These are phyloP conservation scores for Penicillium sp. DNA, from an alignment of 2,329 filamentous ascomycete genomes.

Conservation along the genomic window DNA sequence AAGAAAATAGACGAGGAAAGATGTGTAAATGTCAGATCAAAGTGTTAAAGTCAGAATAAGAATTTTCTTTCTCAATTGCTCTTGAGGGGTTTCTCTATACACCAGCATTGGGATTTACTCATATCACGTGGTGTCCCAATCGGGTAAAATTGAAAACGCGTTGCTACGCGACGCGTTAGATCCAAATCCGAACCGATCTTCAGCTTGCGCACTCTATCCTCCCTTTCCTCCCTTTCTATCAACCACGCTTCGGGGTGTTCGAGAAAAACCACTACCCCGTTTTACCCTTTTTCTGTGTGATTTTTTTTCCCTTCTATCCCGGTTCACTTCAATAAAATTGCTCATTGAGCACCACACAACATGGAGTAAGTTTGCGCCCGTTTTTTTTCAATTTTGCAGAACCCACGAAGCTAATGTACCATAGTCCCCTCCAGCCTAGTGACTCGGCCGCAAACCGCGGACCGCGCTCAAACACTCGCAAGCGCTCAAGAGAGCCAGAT, in stretches of 20 bases:
- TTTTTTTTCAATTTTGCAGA: conserved; percentile 3
- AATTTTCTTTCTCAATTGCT: background rate
- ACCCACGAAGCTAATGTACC: conserved; percentile 10
- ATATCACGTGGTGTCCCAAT: conserved; percentile 18
- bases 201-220: conserved; percentile 5
- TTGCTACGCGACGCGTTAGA: conserved; percentile 13
- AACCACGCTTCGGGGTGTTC: conserved; percentile 7
- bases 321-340: background rate
- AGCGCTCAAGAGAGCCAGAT: conserved; percentile 66
- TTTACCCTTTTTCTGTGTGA: background rate
- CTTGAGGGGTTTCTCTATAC: background rate
- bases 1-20: background rate
- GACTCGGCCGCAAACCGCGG: conserved; percentile 84
- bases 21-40: background rate
- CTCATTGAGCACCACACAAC: conserved; percentile 16
- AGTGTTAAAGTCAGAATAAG: background rate
- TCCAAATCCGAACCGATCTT: background rate
- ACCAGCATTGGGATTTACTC: background rate
- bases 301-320: background rate
- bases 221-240: conserved; percentile 19
- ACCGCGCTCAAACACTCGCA: conserved; percentile 56
- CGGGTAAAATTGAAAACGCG: conserved; percentile 39
- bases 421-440: conserved; percentile 69
- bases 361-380: conserved; percentile 29
- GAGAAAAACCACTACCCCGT: conserved; percentile 7